Percentiles rank a stretch among this genome's conserved stretches.
These are phyloP conservation scores for Iberis amara DNA, from an alignment of 441 rosid genomes.

Conservation along the genomic window DNA sequence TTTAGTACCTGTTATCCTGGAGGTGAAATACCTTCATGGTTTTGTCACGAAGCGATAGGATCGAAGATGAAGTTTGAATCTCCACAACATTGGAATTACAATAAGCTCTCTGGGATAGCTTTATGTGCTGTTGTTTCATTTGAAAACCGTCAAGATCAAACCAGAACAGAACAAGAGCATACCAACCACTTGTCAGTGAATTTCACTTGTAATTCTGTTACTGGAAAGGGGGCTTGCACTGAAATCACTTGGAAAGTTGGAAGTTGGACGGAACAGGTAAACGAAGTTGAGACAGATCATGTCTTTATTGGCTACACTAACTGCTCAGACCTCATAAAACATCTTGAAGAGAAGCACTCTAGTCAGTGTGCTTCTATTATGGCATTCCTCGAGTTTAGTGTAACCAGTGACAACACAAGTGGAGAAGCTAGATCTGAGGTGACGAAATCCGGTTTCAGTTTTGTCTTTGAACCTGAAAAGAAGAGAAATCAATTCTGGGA, in stretches of 20 bases:
- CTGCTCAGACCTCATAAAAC: constrained; percentile 2
- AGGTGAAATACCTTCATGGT: constrained; percentile 27
- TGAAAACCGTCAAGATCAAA: not conserved
- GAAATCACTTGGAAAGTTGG: constrained; percentile 18
- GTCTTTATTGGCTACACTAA: constrained; percentile 25
- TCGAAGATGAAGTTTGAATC: constrained; percentile 14
- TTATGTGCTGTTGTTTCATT: constrained; percentile 19
- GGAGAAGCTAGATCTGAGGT: constrained; percentile 13
- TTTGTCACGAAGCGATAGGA: constrained; percentile 9
- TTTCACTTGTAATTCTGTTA: not conserved
- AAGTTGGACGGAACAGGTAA: constrained; percentile 3
- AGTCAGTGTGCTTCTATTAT: not conserved
- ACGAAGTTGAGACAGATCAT: constrained; percentile 15
- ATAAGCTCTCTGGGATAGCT: constrained; percentile 13
- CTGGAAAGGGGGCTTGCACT: not conserved
- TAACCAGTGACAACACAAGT: not conserved
- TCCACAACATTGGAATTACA: constrained; percentile 22
- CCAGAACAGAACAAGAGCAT: not conserved
- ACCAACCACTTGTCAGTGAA: constrained; percentile 3
- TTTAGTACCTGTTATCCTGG: constrained; percentile 18
- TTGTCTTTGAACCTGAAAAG: constrained; percentile 25
- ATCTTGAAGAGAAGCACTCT: not conserved
- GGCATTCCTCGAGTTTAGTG: constrained; percentile 18
- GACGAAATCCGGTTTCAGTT: constrained; percentile 22
- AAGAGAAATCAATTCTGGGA: not conserved